These are phyloP conservation scores for Chrysoporthe deuterocubensis DNA, from an alignment of 2,329 filamentous ascomycete genomes.

Conservation along the genomic window DNA sequence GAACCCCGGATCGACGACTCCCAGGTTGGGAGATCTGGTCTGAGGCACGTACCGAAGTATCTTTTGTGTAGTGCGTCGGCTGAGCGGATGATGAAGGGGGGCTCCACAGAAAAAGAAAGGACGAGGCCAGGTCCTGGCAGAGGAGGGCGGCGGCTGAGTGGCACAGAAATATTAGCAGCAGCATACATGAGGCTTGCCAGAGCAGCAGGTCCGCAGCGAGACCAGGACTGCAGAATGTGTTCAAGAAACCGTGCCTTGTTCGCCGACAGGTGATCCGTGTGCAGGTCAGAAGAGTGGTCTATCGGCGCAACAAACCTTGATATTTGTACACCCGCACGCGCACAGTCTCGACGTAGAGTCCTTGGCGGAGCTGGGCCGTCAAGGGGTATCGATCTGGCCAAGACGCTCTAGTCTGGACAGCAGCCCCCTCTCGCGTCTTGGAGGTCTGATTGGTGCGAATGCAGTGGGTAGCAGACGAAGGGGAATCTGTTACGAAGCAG, in stretches of 20 bases:
- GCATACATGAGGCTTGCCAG: conserved; percentile 1
- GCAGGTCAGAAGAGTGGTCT: neutral
- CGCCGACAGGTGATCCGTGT: neutral
- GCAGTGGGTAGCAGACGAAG: neutral
- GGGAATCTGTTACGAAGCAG: neutral
- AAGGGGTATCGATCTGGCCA: neutral
- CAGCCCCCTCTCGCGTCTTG: neutral
- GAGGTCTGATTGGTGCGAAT: neutral
- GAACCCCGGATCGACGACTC: conserved; percentile 23
- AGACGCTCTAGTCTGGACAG: neutral
- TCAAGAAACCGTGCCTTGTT: neutral
- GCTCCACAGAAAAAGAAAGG: conserved; percentile 26
- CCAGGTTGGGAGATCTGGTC: conserved; percentile 19
- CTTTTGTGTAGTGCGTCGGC: conserved; percentile 17
- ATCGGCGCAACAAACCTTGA: conserved; percentile 1
- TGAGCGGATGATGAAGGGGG: conserved; percentile 17
- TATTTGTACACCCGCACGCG: neutral
- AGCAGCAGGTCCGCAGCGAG: neutral
- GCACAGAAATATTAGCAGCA: neutral
- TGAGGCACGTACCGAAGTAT: conserved; percentile 22
- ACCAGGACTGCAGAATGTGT: neutral
- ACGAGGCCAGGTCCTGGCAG: conserved; percentile 1
- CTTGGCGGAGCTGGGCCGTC: neutral
- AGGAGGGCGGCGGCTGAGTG: conserved; percentile 11
- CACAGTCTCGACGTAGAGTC: conserved; percentile 2